Evolutionary conservation across 2,329 filamentous ascomycete species (phyloP).

Genomic region (Pestalotiopsis sp.): DNA sequence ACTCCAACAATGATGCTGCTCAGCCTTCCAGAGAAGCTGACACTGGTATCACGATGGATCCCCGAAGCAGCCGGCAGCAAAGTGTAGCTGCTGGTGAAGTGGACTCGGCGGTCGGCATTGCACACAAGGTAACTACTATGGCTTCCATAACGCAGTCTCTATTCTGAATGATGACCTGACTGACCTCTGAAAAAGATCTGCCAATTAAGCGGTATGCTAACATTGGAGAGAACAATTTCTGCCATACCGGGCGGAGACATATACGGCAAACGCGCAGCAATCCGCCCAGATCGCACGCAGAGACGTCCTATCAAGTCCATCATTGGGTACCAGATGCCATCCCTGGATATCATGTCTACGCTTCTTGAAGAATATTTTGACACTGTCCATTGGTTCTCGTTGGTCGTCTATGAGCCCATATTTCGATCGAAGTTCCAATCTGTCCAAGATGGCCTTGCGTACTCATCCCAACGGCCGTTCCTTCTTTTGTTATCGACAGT

Average conservation of each 20-base stretch:
- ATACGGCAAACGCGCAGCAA: no score
- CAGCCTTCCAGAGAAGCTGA: no score
- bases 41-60: no score
- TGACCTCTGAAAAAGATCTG: neutral
- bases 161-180: neutral
- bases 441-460: neutral
- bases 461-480: neutral
- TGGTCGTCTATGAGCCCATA: neutral
- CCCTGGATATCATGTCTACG: neutral
- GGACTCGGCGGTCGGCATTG: neutral
- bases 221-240: neutral
- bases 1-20: no score
- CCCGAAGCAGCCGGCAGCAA: no score
- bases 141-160: neutral
- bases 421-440: neutral
- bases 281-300: no score
- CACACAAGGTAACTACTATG: neutral
- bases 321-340: neutral
- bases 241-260: neutral
- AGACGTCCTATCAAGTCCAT: neutral
- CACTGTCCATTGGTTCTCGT: neutral
- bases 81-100: neutral
- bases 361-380: neutral
- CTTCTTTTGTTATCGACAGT: neutral
- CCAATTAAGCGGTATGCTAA: neutral